phyloP scores from a whole-genome alignment of 352 stramenopile species.

The Phytophthora citrophthora region DNA sequence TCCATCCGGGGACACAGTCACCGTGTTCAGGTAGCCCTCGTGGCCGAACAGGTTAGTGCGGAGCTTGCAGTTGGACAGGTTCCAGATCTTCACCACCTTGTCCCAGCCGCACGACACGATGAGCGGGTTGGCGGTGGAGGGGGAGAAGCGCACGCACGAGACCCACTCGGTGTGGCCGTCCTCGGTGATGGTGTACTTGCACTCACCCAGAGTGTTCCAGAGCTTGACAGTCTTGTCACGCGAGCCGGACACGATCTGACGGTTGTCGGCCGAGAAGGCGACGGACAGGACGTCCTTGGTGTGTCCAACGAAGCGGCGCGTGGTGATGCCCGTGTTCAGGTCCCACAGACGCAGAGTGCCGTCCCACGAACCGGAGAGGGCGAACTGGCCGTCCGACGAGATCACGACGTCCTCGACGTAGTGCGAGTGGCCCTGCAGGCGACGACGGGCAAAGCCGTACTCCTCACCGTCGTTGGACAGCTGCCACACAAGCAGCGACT shows the following conservation, averaged over 20 bases:
- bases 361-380: conserved; percentile 99
- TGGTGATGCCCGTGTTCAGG: conserved; percentile 99
- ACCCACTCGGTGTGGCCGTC: conserved; percentile 99
- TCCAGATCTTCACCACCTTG: conserved; percentile 99
- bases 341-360: conserved; percentile 99
- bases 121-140: conserved; percentile 94
- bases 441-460: conserved; percentile 97
- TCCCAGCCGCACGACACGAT: conserved; percentile 99
- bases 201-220: conserved; percentile 99
- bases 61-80: conserved; percentile 99
- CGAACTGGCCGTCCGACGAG: conserved; percentile 99
- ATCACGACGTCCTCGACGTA: conserved; percentile 99
- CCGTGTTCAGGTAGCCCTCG: conserved; percentile 99
- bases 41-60: conserved; percentile 99
- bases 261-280: conserved; percentile 99
- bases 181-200: conserved; percentile 99
- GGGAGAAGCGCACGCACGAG: conserved; percentile 99
- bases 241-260: conserved; percentile 99
- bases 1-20: conserved; percentile 99
- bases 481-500: conserved; percentile 91
- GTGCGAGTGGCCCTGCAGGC: conserved; percentile 98
- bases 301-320: conserved; percentile 99
- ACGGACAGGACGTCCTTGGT: conserved; percentile 99
- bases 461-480: conserved; percentile 96
- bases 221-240: conserved; percentile 99